A percentile compares a stretch with the other conserved stretches of the same genome.
Conservation (phyloP, 2,329 filamentous ascomycete genomes). For the Fusarium neocosmosporiellum region DNA sequence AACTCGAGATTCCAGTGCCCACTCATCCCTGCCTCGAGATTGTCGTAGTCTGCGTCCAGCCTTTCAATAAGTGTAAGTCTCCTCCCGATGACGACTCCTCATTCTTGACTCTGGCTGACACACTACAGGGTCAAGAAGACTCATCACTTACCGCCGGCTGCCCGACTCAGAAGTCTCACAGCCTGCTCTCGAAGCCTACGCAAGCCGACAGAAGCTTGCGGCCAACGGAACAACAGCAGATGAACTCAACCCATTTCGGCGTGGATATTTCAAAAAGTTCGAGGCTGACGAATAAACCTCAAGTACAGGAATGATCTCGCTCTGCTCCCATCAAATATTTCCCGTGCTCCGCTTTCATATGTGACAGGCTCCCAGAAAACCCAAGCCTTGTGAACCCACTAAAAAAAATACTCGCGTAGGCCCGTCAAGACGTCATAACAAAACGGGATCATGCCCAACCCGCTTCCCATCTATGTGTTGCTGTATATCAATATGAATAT, state of each 20-base stretch:
- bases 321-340: slow-evolving; percentile 38
- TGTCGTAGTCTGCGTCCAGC: slow-evolving; percentile 82
- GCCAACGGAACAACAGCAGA: slow-evolving; percentile 63
- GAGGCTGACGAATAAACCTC: slow-evolving; percentile 48
- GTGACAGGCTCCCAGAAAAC: slow-evolving; percentile 31
- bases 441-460: slow-evolving; percentile 28
- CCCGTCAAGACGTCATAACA: slow-evolving; percentile 34
- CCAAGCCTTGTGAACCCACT: slow-evolving; percentile 26
- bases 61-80: slow-evolving; percentile 84
- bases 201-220: slow-evolving; percentile 44
- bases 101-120: not conserved
- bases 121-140: slow-evolving; percentile 79
- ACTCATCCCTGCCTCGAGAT: slow-evolving; percentile 80
- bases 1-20: slow-evolving; percentile 81
- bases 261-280: slow-evolving; percentile 69
- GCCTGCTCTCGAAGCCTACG: slow-evolving; percentile 53
- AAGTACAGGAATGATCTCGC: slow-evolving; percentile 35
- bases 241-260: slow-evolving; percentile 70
- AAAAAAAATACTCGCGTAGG: slow-evolving; percentile 22
- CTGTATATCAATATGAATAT: slow-evolving; percentile 25
- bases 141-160: slow-evolving; percentile 86
- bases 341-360: slow-evolving; percentile 35
- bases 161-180: slow-evolving; percentile 67
- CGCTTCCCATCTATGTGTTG: slow-evolving; percentile 40
- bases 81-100: not conserved